A percentile compares a stretch with the other conserved stretches of the same genome.
Evolutionary conservation across 495 filamentous ascomycete genomes (phyloP).

Genomic region (Trypethelium eluteriae): DNA sequence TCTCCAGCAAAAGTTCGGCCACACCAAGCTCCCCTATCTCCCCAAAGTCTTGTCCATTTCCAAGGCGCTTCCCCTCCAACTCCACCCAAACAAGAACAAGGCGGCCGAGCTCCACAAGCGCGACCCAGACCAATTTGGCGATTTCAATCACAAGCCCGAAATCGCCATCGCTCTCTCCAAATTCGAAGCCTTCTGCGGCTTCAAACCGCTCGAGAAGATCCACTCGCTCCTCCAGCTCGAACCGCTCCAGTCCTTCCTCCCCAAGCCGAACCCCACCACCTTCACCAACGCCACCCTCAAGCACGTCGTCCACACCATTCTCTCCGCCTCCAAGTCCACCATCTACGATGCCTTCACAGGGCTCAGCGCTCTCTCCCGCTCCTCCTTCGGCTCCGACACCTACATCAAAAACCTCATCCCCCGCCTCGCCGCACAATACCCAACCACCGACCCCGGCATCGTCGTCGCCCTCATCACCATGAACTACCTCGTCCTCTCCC

Average conservation of each 20-base stretch:
- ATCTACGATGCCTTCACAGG: constrained; percentile 45
- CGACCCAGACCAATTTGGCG: constrained; percentile 58
- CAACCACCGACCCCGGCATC: constrained; percentile 51
- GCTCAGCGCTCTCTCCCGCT: constrained; percentile 42
- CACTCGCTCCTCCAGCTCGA: constrained; percentile 50
- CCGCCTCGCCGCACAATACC: constrained; percentile 59
- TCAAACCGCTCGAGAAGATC: constrained; percentile 59
- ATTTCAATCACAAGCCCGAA: constrained; percentile 76
- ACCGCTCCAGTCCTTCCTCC: constrained; percentile 48
- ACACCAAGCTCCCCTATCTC: constrained; percentile 59
- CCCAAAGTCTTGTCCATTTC: constrained; percentile 73
- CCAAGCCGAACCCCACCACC: constrained; percentile 31
- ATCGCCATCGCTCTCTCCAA: constrained; percentile 68
- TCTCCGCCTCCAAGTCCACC: constrained; percentile 46
- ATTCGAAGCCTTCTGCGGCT: constrained; percentile 74
- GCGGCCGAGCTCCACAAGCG: constrained; percentile 53
- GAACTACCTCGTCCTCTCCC: constrained; percentile 62
- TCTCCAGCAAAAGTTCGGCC: constrained; percentile 55
- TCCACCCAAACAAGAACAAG: constrained; percentile 64
- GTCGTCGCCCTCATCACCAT: constrained; percentile 61
- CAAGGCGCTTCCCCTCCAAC: constrained; percentile 74
- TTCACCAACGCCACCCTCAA: constrained; percentile 59
- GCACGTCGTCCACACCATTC: constrained; percentile 48
- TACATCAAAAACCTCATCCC: constrained; percentile 58
- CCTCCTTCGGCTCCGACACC: constrained; percentile 45